Base-by-base conservation (phyloP, 1,139 yeast genomes). In the Yamadazyma blattariae region DNA sequence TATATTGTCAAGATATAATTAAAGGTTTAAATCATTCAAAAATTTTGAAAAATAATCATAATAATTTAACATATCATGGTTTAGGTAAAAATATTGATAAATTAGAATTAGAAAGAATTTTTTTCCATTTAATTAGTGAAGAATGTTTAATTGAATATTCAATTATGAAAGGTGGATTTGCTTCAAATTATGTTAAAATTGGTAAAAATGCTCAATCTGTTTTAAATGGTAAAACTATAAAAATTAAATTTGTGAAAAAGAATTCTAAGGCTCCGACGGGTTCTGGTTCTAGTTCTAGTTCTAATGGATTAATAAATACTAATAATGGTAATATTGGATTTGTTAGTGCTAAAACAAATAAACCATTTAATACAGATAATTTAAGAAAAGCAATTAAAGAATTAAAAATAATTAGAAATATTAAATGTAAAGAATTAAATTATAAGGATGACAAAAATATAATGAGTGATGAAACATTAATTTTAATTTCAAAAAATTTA, bases 1-100 rank as follows among this genome's bases (percentile, higher is more conserved):
- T 86, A 14, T 82, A 88, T 48, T 83, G 94, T 54, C 90, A 87
- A 44, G 96, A 89, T 56, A 74, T 88, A 4, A 82, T 82, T 54
- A 77, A 83, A 47, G 98, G 98, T 0, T 75, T 89, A 1, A 79
- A 72, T 44, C 65, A 68, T 45, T 71, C 74, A 28, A 84, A 82
- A 49, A 75, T 89, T 37, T 64, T 73, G 7, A 71, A 68, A 27
- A 64, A 76, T 37, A 87, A 90, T 0, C 88, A 84, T 52, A 79
- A 82, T 49, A 53, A 52, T 14, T 67, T 72, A 30, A 73, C 72
- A 16, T 74, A 64, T 33, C 92, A 85, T 54, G 96, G 96, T 0
- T 63, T 63, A 20, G 96, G 96, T 2, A 77, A 71, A 47, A 64
- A 61, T 7, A 52, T 82, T 47, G 76, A 77, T 22, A 80, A 79